phyloP scores from a whole-genome alignment of 2,329 filamentous ascomycete species.

The Elsinoe australis region DNA sequence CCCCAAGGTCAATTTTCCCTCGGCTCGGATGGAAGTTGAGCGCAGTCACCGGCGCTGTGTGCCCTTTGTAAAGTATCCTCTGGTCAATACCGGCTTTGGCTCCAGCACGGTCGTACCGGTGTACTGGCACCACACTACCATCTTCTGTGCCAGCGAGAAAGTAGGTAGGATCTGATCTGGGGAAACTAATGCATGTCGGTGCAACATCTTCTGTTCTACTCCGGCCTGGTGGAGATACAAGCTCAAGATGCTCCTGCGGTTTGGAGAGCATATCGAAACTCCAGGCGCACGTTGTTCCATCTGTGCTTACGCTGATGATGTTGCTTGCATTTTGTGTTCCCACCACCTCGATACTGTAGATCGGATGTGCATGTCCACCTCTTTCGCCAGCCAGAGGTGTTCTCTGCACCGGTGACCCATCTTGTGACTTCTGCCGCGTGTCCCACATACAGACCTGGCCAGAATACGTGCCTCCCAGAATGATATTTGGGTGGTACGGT shows the following conservation, averaged over 20 bases:
- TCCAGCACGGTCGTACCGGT: constrained; percentile 92
- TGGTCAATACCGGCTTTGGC: constrained; percentile 93
- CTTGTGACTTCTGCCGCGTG: constrained; percentile 63
- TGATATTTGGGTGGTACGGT: constrained; percentile 94
- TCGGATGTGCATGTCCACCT: constrained; percentile 77
- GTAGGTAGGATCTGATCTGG: constrained; percentile 89
- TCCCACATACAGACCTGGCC: constrained; percentile 97
- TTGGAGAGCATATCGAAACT: constrained; percentile 96
- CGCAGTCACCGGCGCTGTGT: constrained; percentile 90
- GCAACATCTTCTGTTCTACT: constrained; percentile 85
- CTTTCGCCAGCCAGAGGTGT: constrained; percentile 86
- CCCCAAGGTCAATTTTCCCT: constrained; percentile 87
- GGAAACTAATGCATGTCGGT: constrained; percentile 90
- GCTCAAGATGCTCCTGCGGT: constrained; percentile 85
- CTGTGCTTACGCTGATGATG: constrained; percentile 92
- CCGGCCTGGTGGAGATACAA: constrained; percentile 71
- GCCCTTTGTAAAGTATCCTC: constrained; percentile 78
- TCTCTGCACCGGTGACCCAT: constrained; percentile 73
- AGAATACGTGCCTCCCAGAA: constrained; percentile 92
- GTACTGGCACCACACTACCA: constrained; percentile 91
- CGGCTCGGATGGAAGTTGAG: constrained; percentile 90
- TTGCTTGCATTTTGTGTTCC: constrained; percentile 99
- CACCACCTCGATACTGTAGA: constrained; percentile 91
- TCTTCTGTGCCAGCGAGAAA: constrained; percentile 97
- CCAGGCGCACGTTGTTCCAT: constrained; percentile 95